A percentile compares a stretch with the other conserved stretches of the same genome.
These are phyloP conservation scores for Populus alba DNA, from an alignment of 345 rosid species.

Conservation along the genomic window DNA sequence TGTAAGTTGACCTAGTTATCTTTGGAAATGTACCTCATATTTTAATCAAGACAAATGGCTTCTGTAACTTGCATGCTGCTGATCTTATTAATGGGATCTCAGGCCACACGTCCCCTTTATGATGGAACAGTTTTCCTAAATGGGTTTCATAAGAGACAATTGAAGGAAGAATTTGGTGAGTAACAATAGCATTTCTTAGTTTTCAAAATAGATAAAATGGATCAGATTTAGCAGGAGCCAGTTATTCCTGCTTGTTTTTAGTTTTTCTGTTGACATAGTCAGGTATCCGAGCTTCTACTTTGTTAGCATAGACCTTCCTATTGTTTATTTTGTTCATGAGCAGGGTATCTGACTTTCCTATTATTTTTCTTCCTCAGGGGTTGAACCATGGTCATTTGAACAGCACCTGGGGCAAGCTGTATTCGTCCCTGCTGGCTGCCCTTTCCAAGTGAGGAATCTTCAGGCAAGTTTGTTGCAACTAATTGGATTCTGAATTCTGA, in stretches of 20 bases:
- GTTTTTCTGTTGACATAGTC: background rate
- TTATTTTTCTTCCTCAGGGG: slow-evolving; percentile 48
- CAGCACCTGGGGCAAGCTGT: slow-evolving; percentile 81
- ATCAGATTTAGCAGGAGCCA: background rate
- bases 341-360: background rate
- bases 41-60: slow-evolving; percentile 8
- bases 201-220: background rate
- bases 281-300: background rate
- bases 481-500: slow-evolving; percentile 5
- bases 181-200: slow-evolving; percentile 4
- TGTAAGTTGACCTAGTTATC: slow-evolving; percentile 44
- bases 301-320: background rate
- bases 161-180: slow-evolving; percentile 85
- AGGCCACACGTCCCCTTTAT: slow-evolving; percentile 60
- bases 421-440: slow-evolving; percentile 95
- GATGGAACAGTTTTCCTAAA: slow-evolving; percentile 62
- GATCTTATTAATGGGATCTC: slow-evolving; percentile 29
- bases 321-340: background rate
- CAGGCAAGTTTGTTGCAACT: slow-evolving; percentile 44
- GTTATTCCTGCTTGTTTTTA: background rate
- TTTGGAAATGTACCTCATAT: slow-evolving; percentile 1
- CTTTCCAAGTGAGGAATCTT: slow-evolving; percentile 75
- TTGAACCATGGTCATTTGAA: slow-evolving; percentile 90
- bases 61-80: slow-evolving; percentile 12
- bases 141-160: slow-evolving; percentile 51